Base-by-base conservation (phyloP, 2,329 filamentous ascomycete genomes). In the Exutisphaerella laricina region DNA sequence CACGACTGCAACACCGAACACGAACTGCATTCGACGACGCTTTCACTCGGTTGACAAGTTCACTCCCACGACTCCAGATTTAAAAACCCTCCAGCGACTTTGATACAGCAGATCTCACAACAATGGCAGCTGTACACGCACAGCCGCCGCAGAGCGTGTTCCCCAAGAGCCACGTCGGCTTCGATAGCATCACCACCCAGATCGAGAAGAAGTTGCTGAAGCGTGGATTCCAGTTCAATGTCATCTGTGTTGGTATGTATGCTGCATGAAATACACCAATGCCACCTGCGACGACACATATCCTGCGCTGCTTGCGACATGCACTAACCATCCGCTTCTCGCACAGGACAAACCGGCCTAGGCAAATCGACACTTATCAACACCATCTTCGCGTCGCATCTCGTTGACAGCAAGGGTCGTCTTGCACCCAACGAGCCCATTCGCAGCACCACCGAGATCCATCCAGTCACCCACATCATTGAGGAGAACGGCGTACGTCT, bases 141-240 rank as follows among this genome's bases (percentile, higher is more conserved):
- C 66, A 70, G 56, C 66, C 70, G 62, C 60, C 63, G 41, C 59
- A 59, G 41, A 73, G 73, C 56, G 78, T 84, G 67, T 92, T 87
- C 72, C 92, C 92, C 65, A 84, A 92, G 70, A 94, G 84, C 84
- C 92, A 97, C 78, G 92, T 98, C 70, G 92, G 92, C 80, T 98
- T 98, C 77, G 92, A 98, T 77, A 96, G 88, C 77, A 98, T 98
- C 78, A 98, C 92, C 61, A 88, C 84, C 58, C 92, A 98, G 78
- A 98, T 98, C 62, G 92, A 98, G 83, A 85, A 87, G 75, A 98
- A 98, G 84, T 84, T 97, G 67, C 71, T 98, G 74, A 98, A 98
- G 80, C 88, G 92, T 73, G 92, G 92, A 62, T 98, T 98, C 73
- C 92, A 98, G 73, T 98, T 98, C 82, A 98, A 98, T 70, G 85